Evolutionary conservation across 495 filamentous ascomycete genomes (phyloP), one percentile per base, ranked within the genome.

Genomic region (Penicillium egyptiacum): DNA sequence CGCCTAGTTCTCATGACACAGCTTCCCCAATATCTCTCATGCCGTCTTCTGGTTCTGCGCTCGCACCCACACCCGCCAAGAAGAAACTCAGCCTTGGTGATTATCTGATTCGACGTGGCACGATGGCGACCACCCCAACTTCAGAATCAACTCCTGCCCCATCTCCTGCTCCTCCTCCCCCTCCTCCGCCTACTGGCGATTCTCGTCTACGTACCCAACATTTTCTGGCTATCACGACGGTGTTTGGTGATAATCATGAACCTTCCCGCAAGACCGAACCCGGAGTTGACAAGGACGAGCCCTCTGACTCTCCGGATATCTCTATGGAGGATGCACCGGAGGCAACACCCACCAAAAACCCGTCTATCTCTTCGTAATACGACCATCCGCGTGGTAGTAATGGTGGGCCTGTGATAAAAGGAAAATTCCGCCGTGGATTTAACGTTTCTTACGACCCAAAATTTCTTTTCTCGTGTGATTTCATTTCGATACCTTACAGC

Each of bases 11-110:
- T 30, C 42, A 62, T 39, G 72, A 76, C 33, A 54, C 64, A 5
- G 59, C 67, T 17, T 62, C 65, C 9, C 63, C 67, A 16, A 65
- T 62, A 25, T 39, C 52, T 23, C 22, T 57, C 14, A 23, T 54
- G 17, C 57, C 68, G n/a, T 55, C 67, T 10, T 60, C 72, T 14
- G 65, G 64, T 7, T 60, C 68, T 42, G 65, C 77, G 1, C 77
- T 80, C 2, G 77, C 76, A 23, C 77, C 85, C 19, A 86, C 81
- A 52, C 83, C 84, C 0, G 74, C 77, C 31, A 83, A 83, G 74
- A 88, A 88, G 67, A 83, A 85, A 59, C 71, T 88, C 56, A 88
- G 84, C 62, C 68, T 88, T n/a, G 85, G 84, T 53, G 86, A 87
- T 59, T 88, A 88, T 61, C 74, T 83, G 22, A 85, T 73, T 50